These are phyloP conservation scores for Ensete glaucum DNA, from an alignment of 176 grass and related monocot genomes.

Conservation along the genomic window DNA sequence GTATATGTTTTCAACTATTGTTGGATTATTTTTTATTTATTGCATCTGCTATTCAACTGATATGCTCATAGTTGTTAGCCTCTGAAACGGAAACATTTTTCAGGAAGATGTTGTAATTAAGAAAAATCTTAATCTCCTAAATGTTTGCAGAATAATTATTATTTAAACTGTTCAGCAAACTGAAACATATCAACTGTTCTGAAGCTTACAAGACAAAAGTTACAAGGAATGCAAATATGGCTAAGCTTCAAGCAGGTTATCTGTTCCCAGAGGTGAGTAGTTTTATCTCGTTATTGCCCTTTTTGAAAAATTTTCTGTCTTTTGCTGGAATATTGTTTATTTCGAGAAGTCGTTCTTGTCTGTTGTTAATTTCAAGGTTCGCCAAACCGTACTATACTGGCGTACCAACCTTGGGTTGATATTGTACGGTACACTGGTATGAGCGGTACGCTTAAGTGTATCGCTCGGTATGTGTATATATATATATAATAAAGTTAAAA, in stretches of 20 bases:
- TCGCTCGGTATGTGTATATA: no score
- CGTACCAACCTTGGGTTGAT: no score
- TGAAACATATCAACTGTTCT: constrained; percentile 3
- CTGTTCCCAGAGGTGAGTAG: constrained; percentile 57
- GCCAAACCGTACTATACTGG: no score
- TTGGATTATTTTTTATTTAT: no score
- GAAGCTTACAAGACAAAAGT: constrained; percentile 87
- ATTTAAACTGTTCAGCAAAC: not conserved
- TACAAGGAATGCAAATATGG: constrained; percentile 62
- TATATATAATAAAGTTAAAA: no score
- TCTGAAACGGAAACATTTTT: no score
- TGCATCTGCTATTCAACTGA: no score
- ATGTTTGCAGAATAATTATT: not conserved
- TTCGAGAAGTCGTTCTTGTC: constrained; percentile 4
- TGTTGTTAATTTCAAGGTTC: not conserved
- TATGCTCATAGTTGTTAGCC: no score
- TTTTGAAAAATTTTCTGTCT: not conserved
- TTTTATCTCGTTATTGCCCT: not conserved
- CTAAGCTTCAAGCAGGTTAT: constrained; percentile 68
- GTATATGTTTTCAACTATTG: no score
- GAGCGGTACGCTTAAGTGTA: no score
- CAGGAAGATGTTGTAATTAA: not conserved
- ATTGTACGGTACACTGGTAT: no score
- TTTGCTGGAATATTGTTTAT: not conserved
- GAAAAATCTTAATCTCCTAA: not conserved